Base-by-base conservation (phyloP, 1,139 yeast genomes). In the Taphrina flavorubra region DNA sequence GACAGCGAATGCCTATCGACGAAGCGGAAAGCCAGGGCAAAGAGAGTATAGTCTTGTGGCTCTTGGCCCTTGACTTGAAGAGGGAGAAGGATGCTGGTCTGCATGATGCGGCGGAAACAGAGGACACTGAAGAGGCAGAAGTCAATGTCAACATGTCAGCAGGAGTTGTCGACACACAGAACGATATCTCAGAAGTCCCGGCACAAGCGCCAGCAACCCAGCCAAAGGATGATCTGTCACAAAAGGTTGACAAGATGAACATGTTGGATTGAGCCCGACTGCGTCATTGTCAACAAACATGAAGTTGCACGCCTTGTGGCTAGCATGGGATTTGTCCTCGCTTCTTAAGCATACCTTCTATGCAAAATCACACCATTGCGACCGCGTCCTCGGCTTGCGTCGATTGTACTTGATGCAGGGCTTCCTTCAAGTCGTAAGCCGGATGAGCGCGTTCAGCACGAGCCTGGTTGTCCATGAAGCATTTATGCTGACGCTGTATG, bases 1-100 rank as follows among this genome's bases (percentile, higher is more conserved):
- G 87, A 58, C 90, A 87, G 39, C 95, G 91, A 75, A 98, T 94
- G 77, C 84, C 91, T 2, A 87, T 94, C 72, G 92, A 81, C 76
- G 97, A 92, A 77, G 97, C 98, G 1, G 97, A 92, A 76, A 85
- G 84, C 72, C 88, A 86, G 74, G 86, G 76, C 53, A 75, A 78
- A 63, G 79, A 80, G 61, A 78, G 75, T 25, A 77, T 81, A 14
- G 79, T 80, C 36, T 79, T 85, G 68, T 92, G 88, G 82, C 85
- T 90, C 76, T 81, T 92, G 36, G 70, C 65, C 5, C 62, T 56
- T 1, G 70, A 68, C 40, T 55, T 68, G 57, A 71, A 69, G 56
- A 70, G 69, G 18, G 70, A 72, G 46, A 53, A 68, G 63, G 63
- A 67, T 37, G 58, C 67, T n/a, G 63, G 59, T 31, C 56, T 56